Conservation (phyloP, 179 eudicot genomes). For the Spinacia oleracea region DNA sequence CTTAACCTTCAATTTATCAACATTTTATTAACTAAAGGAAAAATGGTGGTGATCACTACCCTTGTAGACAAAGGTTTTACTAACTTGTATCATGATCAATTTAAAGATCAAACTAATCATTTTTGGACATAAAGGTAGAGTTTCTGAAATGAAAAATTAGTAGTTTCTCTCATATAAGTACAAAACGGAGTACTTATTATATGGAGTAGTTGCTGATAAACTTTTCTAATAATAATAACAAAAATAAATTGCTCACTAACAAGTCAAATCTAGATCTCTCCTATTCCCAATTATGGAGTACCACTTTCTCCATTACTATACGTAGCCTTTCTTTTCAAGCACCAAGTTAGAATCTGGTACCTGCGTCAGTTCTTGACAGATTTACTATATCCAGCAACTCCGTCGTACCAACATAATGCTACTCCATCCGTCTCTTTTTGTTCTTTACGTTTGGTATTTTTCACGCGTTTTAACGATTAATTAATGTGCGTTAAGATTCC, state of each 20-base stretch:
- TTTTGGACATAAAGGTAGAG: too few relatives aligned
- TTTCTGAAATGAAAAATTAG: too few relatives aligned
- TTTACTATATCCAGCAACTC: neutral
- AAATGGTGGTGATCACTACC: neutral
- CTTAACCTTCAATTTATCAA: neutral
- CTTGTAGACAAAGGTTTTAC: neutral
- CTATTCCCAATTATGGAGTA: neutral
- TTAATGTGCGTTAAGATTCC: too few relatives aligned
- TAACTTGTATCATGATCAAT: neutral
- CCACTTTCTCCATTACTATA: too few relatives aligned
- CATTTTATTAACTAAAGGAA: neutral
- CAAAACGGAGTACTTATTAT: too few relatives aligned
- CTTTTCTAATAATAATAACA: neutral
- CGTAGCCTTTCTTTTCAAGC: neutral
- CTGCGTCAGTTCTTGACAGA: neutral
- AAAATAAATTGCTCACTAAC: neutral
- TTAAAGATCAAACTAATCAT: neutral
- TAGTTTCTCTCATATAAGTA: too few relatives aligned
- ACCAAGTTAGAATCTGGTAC: neutral
- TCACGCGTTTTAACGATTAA: too few relatives aligned
- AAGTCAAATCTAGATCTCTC: neutral
- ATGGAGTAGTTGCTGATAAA: conserved; percentile 1
- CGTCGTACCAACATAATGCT: too few relatives aligned
- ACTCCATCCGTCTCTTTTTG: too few relatives aligned
- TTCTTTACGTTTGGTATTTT: too few relatives aligned